phyloP scores from a whole-genome alignment of 495 filamentous ascomycete genomes.

The Neurospora sp. region DNA sequence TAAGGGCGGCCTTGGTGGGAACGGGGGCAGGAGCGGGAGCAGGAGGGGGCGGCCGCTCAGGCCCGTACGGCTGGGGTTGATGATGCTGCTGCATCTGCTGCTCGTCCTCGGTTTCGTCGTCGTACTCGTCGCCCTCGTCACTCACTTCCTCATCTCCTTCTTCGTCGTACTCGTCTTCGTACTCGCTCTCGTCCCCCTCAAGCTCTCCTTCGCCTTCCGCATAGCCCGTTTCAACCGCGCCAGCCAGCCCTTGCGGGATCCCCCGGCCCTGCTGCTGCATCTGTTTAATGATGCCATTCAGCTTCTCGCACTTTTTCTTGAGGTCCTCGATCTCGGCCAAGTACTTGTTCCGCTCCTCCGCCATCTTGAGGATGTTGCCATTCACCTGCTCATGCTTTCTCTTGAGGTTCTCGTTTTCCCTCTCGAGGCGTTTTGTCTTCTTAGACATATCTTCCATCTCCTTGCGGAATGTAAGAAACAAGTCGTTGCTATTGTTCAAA shows the following conservation, averaged over 20 bases:
- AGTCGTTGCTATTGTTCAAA: conserved; percentile 95
- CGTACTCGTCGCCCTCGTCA: conserved; percentile 27
- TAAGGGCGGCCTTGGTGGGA: conserved; percentile 15
- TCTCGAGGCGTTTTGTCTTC: conserved; percentile 95
- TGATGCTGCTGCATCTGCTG: conserved; percentile 46
- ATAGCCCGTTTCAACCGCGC: conserved; percentile 44
- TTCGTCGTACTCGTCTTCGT: conserved; percentile 64
- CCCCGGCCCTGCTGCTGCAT: conserved; percentile 89
- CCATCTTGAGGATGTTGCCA: conserved; percentile 95
- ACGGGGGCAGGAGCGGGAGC: conserved; percentile 29
- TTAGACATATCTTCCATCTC: conserved; percentile 99
- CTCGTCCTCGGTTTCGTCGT: conserved; percentile 56
- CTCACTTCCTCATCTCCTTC: conserved; percentile 41
- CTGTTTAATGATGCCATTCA: conserved; percentile 84
- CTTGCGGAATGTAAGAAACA: conserved; percentile 95
- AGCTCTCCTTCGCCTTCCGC: conserved; percentile 36
- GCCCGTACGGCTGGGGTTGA: conserved; percentile 42
- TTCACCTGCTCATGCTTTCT: conserved; percentile 91
- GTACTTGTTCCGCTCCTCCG: conserved; percentile 79
- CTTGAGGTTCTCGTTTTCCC: conserved; percentile 85
- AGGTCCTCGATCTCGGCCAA: conserved; percentile 71
- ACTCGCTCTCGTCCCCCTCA: conserved; percentile 65
- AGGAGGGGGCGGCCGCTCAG: conserved; percentile 46
- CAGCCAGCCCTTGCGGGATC: conserved; percentile 46
- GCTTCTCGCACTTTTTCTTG: conserved; percentile 81